Evolutionary conservation across 176 grass and related monocot species (phyloP).

Genomic region (Triticum turgidum): DNA sequence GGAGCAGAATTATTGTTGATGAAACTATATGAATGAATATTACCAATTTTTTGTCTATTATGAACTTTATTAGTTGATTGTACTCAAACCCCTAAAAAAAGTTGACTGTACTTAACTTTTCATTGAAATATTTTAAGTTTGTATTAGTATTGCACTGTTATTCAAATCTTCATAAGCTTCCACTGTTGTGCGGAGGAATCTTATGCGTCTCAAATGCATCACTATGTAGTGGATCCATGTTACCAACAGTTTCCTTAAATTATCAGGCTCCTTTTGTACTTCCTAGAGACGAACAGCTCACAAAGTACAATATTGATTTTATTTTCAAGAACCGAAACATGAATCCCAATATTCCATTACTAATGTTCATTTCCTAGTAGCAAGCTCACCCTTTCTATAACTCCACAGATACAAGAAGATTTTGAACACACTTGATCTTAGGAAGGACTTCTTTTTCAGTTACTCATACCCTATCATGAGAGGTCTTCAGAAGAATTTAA

Average conservation of each 20-base stretch:
- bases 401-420: slow-evolving; percentile 83
- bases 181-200: not conserved
- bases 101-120: not conserved
- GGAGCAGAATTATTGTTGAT: not conserved
- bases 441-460: slow-evolving; percentile 94
- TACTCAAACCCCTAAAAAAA: not conserved
- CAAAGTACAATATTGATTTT: not conserved
- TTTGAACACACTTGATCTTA: slow-evolving; percentile 75
- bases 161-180: not conserved
- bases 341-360: not conserved
- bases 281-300: not conserved
- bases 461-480: slow-evolving; percentile 87
- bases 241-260: not conserved
- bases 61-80: not conserved
- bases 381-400: slow-evolving; percentile 24
- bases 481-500: slow-evolving; percentile 91
- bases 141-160: not conserved
- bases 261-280: not conserved
- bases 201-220: not conserved
- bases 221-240: not conserved
- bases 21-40: not conserved
- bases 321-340: not conserved
- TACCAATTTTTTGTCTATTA: not conserved
- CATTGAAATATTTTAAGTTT: not conserved
- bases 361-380: slow-evolving; percentile 7